A percentile compares a stretch with the other conserved stretches of the same genome.
Conservation (phyloP, 2,329 filamentous ascomycete species). For the Scytalidium sp. region DNA sequence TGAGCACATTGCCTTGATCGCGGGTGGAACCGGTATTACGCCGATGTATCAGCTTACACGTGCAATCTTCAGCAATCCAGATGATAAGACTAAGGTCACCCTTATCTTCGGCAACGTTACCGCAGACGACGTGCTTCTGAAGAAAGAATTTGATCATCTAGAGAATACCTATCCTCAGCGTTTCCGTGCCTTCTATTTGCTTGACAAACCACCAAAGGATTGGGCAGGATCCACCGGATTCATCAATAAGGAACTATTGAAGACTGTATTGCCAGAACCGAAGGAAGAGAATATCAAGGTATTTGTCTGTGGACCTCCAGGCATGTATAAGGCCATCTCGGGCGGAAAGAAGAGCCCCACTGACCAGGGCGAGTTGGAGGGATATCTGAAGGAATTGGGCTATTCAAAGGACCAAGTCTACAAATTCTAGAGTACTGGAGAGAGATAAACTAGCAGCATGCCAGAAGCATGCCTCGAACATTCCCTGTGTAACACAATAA, state of each 20-base stretch:
- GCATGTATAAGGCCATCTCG: slow-evolving; percentile 88
- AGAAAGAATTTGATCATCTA: slow-evolving; percentile 77
- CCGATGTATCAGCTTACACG: slow-evolving; percentile 96
- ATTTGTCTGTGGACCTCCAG: slow-evolving; percentile 92
- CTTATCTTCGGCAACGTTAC: slow-evolving; percentile 88
- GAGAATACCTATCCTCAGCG: slow-evolving; percentile 95
- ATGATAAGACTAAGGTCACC: slow-evolving; percentile 97
- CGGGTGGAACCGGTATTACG: slow-evolving; percentile 95
- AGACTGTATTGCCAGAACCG: slow-evolving; percentile 91
- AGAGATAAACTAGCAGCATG: background rate
- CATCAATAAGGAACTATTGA: slow-evolving; percentile 88
- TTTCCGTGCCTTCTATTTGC: slow-evolving; percentile 91
- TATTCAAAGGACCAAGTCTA: slow-evolving; percentile 88
- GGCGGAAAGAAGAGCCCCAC: slow-evolving; percentile 87
- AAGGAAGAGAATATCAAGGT: slow-evolving; percentile 92
- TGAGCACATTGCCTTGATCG: slow-evolving; percentile 79
- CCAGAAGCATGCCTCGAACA: too few species aligned
- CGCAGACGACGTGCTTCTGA: slow-evolving; percentile 89
- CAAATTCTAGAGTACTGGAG: slow-evolving; percentile 68
- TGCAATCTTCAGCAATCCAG: slow-evolving; percentile 91
- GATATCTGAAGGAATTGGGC: slow-evolving; percentile 83
- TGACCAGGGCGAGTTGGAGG: slow-evolving; percentile 84
- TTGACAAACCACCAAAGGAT: slow-evolving; percentile 77
- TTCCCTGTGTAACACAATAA: too few species aligned
- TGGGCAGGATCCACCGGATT: slow-evolving; percentile 77